Base-by-base conservation (phyloP, 441 rosid species). In the Euphorbia celastroides region DNA sequence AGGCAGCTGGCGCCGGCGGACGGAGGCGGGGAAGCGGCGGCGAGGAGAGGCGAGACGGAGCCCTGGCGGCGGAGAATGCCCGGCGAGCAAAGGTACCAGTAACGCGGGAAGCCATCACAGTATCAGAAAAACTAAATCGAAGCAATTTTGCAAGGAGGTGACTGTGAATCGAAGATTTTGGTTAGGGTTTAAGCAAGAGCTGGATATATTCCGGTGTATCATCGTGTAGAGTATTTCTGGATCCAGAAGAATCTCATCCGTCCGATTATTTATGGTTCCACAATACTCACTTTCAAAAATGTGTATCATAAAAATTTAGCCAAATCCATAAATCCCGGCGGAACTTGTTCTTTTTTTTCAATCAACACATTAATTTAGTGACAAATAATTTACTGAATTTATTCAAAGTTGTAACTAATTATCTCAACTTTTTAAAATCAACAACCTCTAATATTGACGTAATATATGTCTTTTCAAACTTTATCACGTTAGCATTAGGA, bases 11-110 rank as follows among this genome's bases (percentile, higher is more conserved):
- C 16, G n/a, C n/a, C n/a, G 85, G 70, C 22, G 86, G 77, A 11
- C 86, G 85, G 71, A 82, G 73, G 42, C 86, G 82, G 66, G 84
- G 78, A 2, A 83, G 68, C 7, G 85, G 63, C 19, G 85, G 68
- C 5, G 92, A 80, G 32, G 86, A 74, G 36, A 86, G 89, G 62
- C 84, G 79, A 26, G 86, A 78, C 7, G 96, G 79, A 41, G 83
- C 72, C 80, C 95, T 83, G 14, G 85, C 79, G 56, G 82, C 64
- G 27, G 85, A 72, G 31, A 70, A 54, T 17, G 78, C 67, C 11
- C 86, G 64, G 20, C 85, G 84, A 0, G 84, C 70, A 54, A 83
- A 60, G 7, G 87, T 77, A 59, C 84, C 81, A 54, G 75, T 80
- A 69, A 74, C 71, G 12, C 85, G 83, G 81, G 77, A 80, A 32